Conservation (phyloP, 176 grass and related monocot genomes). For the Oryza officinalis region DNA sequence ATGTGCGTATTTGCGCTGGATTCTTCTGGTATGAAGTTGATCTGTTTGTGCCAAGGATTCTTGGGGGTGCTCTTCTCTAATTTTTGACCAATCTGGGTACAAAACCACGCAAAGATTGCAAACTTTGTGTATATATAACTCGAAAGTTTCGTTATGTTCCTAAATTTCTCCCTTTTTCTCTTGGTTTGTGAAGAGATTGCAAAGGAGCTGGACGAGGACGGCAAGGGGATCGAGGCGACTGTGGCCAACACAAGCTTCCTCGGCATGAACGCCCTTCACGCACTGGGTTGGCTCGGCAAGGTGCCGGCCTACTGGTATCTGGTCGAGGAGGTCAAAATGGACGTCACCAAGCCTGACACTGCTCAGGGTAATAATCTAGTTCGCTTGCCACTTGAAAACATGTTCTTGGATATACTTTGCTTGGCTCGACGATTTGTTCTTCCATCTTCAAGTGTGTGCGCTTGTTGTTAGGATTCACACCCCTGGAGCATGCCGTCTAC, state of each 20-base stretch:
- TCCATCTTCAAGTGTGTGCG: too few species aligned
- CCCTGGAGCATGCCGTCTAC: background rate
- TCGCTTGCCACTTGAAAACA: too few species aligned
- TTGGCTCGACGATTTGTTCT: too few species aligned
- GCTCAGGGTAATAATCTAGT: conserved; percentile 9
- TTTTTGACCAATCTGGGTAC: background rate
- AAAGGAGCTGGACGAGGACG: conserved; percentile 22
- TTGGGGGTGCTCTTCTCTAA: background rate
- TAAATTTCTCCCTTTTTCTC: background rate
- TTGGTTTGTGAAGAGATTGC: conserved; percentile 19
- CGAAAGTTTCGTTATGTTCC: background rate
- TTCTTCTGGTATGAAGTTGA: background rate
- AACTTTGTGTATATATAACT: background rate
- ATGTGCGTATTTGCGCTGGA: background rate
- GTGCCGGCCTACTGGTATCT: background rate
- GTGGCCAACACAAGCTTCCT: conserved; percentile 24
- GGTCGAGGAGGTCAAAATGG: conserved; percentile 28
- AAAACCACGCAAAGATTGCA: background rate
- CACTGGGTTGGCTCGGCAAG: background rate
- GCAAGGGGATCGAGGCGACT: conserved; percentile 18
- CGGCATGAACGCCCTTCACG: conserved; percentile 11
- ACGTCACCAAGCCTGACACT: background rate
- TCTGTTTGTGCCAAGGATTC: background rate
- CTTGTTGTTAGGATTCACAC: conserved; percentile 23
- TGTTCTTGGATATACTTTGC: too few species aligned